Percentiles rank a stretch among this genome's conserved stretches.
Evolutionary conservation across 2,329 filamentous ascomycete species (phyloP).

Genomic region (Stagonosporopsis vannaccii): DNA sequence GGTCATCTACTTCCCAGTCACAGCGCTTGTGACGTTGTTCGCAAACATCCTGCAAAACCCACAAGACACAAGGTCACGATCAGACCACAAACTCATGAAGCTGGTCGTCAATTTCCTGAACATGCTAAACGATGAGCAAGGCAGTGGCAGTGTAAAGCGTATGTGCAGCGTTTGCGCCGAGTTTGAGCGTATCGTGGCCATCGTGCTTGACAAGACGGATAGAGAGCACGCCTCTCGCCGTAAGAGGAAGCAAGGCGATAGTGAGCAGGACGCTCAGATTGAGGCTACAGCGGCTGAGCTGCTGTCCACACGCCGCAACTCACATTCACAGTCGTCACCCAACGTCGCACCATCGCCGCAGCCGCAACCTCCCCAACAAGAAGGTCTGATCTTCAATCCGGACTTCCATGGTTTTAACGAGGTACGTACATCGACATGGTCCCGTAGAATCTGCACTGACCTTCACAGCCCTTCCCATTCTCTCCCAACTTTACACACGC

Average conservation of each 20-base stretch:
- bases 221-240: constrained; percentile 80
- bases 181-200: constrained; percentile 91
- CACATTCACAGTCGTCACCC: constrained; percentile 28
- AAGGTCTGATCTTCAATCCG: constrained; percentile 44
- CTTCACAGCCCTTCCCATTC: constrained; percentile 46
- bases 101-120: constrained; percentile 91
- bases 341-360: constrained; percentile 30
- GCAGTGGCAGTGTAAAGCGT: constrained; percentile 87
- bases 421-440: constrained; percentile 24
- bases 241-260: constrained; percentile 78
- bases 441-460: constrained; percentile 23
- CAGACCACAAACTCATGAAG: constrained; percentile 90
- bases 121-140: constrained; percentile 86
- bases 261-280: constrained; percentile 53
- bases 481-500: constrained; percentile 51
- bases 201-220: constrained; percentile 90
- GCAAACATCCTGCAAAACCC: constrained; percentile 97
- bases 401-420: constrained; percentile 50
- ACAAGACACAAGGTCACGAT: constrained; percentile 83
- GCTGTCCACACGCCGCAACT: constrained; percentile 38
- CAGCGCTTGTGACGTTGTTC: constrained; percentile 91
- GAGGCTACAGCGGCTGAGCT: constrained; percentile 48
- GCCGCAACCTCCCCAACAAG: constrained; percentile 31
- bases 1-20: constrained; percentile 95
- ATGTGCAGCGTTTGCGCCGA: constrained; percentile 96